A percentile compares a stretch with the other conserved stretches of the same genome.
Evolutionary conservation across 345 rosid genomes (phyloP).

Genomic region (Syzygium oleosum): DNA sequence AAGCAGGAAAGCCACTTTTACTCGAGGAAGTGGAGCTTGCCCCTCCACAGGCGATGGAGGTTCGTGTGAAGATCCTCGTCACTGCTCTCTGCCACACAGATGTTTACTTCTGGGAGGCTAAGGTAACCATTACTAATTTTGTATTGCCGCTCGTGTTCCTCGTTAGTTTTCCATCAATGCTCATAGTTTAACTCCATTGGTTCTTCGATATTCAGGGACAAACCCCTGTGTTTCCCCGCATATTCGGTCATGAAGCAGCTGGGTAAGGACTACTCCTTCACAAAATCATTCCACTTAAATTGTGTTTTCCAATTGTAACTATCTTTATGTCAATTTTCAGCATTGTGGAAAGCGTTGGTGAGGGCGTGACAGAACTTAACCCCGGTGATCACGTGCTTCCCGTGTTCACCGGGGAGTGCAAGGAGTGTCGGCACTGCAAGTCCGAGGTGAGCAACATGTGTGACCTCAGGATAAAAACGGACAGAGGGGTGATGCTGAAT

Average conservation of each 20-base stretch:
- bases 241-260: slow-evolving; percentile 31
- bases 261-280: slow-evolving; percentile 6
- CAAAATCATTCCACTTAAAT: neutral
- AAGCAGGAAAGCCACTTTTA: slow-evolving; percentile 45
- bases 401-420: slow-evolving; percentile 35
- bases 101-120: slow-evolving; percentile 49
- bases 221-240: slow-evolving; percentile 27
- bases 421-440: slow-evolving; percentile 25
- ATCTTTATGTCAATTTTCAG: slow-evolving; percentile 1
- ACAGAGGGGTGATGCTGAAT: slow-evolving; percentile 22
- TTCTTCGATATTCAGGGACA: slow-evolving; percentile 13
- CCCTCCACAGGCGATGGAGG: slow-evolving; percentile 37
- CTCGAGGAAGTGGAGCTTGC: slow-evolving; percentile 44
- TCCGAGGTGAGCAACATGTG: slow-evolving; percentile 34
- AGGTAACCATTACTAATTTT: slow-evolving; percentile 5
- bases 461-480: slow-evolving; percentile 16
- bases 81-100: slow-evolving; percentile 40
- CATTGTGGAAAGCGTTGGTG: slow-evolving; percentile 29
- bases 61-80: slow-evolving; percentile 27
- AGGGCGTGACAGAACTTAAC: slow-evolving; percentile 22
- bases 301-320: neutral
- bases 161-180: neutral
- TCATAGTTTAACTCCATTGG: neutral
- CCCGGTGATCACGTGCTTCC: slow-evolving; percentile 40
- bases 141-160: neutral